phyloP scores from a whole-genome alignment of 2,329 filamentous ascomycete species.

The Davidsoniella neocaledoniae region DNA sequence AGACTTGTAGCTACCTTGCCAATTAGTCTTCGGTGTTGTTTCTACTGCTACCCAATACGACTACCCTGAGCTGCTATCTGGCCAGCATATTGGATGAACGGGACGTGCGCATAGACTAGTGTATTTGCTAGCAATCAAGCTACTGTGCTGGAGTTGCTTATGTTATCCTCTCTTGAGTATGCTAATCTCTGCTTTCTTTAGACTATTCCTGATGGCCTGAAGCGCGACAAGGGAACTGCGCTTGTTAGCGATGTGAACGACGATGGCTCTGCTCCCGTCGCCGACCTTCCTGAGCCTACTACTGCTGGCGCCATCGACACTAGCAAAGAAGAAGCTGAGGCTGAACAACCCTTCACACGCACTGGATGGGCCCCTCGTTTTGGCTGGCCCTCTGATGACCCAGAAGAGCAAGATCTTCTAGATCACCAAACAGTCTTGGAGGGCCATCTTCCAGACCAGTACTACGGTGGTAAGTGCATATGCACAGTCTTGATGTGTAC shows the following conservation, averaged over 20 bases:
- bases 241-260: conserved; percentile 69
- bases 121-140: neutral
- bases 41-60: too few relatives aligned
- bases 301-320: conserved; percentile 50
- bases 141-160: too few relatives aligned
- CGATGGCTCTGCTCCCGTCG: conserved; percentile 42
- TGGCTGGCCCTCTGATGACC: conserved; percentile 46
- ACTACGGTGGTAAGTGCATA: conserved; percentile 56
- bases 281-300: conserved; percentile 61
- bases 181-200: conserved; percentile 18
- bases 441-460: conserved; percentile 66
- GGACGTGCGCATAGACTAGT: neutral
- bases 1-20: too few relatives aligned
- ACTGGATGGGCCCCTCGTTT: conserved; percentile 86
- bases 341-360: conserved; percentile 27
- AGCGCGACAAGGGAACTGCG: conserved; percentile 47
- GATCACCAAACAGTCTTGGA: conserved; percentile 86
- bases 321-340: conserved; percentile 34
- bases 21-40: too few relatives aligned
- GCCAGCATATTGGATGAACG: neutral
- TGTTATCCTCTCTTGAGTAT: neutral
- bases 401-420: conserved; percentile 50
- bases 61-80: too few relatives aligned
- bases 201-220: conserved; percentile 48
- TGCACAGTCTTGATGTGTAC: neutral